Evolutionary conservation across 805 yeast genomes (phyloP).

Genomic region (Scheffersomyces lignosus): DNA sequence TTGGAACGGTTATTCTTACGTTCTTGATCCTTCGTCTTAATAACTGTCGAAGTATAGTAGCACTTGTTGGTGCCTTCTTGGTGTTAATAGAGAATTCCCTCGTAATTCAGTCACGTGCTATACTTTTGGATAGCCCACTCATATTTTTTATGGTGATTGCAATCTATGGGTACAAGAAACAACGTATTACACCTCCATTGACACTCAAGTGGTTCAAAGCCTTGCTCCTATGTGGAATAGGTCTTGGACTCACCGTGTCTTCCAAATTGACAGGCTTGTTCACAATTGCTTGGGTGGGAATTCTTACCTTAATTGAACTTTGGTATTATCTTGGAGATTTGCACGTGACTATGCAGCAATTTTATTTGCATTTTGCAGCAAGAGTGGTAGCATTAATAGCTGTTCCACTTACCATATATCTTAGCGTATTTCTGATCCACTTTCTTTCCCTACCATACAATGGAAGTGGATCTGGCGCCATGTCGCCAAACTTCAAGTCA

Average conservation of each 20-base stretch:
- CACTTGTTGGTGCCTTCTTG: constrained; percentile 52
- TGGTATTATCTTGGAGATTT: constrained; percentile 78
- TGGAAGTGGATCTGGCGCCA: constrained; percentile 60
- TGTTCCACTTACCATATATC: constrained; percentile 61
- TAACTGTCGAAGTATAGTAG: constrained; percentile 51
- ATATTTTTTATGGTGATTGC: constrained; percentile 48
- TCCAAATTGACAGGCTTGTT: constrained; percentile 72
- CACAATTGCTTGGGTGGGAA: constrained; percentile 64
- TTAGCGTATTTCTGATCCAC: constrained; percentile 58
- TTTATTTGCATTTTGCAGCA: constrained; percentile 40
- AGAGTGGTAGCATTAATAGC: constrained; percentile 45
- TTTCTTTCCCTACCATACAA: constrained; percentile 43
- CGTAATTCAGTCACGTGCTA: constrained; percentile 57
- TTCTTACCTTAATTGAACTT: constrained; percentile 46
- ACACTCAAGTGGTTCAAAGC: constrained; percentile 52
- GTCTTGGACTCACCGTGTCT: constrained; percentile 57
- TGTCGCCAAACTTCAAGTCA: constrained; percentile 70
- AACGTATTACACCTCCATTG: constrained; percentile 48
- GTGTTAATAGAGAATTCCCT: constrained; percentile 65
- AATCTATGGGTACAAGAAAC: constrained; percentile 51
- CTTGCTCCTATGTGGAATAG: constrained; percentile 47
- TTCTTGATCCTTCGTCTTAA: constrained; percentile 56
- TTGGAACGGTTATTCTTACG: constrained; percentile 50
- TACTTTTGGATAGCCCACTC: constrained; percentile 43
- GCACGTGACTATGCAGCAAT: constrained; percentile 34